These are phyloP conservation scores for Penicillium samsonianum DNA, from an alignment of 495 filamentous ascomycete species.

Conservation along the genomic window DNA sequence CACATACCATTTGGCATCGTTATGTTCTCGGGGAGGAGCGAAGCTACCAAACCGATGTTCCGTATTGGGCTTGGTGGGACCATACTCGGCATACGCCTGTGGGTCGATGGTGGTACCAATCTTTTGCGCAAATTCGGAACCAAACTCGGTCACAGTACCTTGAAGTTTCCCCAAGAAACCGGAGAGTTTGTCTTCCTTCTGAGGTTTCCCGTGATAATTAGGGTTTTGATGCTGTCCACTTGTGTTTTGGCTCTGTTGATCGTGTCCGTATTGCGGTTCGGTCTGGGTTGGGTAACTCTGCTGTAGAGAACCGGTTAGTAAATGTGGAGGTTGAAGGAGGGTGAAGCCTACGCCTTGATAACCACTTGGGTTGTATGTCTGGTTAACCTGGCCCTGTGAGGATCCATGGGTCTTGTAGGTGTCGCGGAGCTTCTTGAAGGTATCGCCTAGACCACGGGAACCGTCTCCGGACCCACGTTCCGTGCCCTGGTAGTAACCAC, in stretches of 20 bases:
- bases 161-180: slow-evolving; percentile 61
- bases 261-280: slow-evolving; percentile 19
- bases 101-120: slow-evolving; percentile 53
- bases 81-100: slow-evolving; percentile 51
- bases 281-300: slow-evolving; percentile 21
- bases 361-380: slow-evolving; percentile 21
- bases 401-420: slow-evolving; percentile 42
- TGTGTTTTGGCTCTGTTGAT: slow-evolving; percentile 16
- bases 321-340: background rate
- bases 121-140: slow-evolving; percentile 51
- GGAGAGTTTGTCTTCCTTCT: slow-evolving; percentile 46
- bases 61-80: slow-evolving; percentile 42
- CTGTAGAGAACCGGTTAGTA: slow-evolving; percentile 8
- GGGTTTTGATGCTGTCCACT: slow-evolving; percentile 24
- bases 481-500: slow-evolving; percentile 47
- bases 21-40: slow-evolving; percentile 64
- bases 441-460: slow-evolving; percentile 55
- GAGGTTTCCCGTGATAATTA: slow-evolving; percentile 33
- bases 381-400: slow-evolving; percentile 18
- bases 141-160: slow-evolving; percentile 51
- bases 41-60: slow-evolving; percentile 81
- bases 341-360: slow-evolving; percentile 16
- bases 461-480: slow-evolving; percentile 34
- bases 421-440: slow-evolving; percentile 51
- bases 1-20: slow-evolving; percentile 86